phyloP scores from a whole-genome alignment of 192 early-diverging fungal genomes.

The Rhizoclosmatium globosum region DNA sequence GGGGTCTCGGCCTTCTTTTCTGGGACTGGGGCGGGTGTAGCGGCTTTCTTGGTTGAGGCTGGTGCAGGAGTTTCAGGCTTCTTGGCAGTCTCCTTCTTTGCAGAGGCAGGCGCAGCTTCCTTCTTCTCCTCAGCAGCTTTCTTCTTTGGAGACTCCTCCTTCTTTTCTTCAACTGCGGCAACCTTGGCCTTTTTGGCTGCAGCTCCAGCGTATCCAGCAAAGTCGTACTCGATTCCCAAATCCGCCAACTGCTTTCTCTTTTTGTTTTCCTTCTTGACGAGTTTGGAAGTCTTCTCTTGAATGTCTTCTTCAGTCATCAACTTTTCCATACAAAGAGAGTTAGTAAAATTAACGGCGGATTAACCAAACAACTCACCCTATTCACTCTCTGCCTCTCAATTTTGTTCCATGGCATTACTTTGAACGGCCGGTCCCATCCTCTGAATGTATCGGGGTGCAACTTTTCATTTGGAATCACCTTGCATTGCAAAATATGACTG shows the following conservation, averaged over 20 bases:
- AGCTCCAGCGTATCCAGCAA: conserved; percentile 66
- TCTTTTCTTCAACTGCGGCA: not conserved
- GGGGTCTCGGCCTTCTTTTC: conserved; percentile 7
- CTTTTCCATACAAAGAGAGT: no score
- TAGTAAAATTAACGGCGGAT: no score
- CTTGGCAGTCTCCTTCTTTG: not conserved
- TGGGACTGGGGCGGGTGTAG: not conserved
- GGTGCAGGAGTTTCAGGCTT: not conserved
- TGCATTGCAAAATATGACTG: conserved; percentile 43
- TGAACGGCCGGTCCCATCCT: conserved; percentile 76
- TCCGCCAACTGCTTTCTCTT: conserved; percentile 69
- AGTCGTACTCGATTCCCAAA: conserved; percentile 91
- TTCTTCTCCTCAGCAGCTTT: not conserved
- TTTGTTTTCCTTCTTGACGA: conserved; percentile 66
- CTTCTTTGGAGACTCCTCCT: not conserved
- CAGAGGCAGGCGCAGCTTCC: not conserved
- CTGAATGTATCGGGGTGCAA: conserved; percentile 80
- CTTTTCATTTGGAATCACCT: conserved; percentile 72
- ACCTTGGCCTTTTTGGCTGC: conserved; percentile 6
- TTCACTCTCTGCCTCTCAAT: conserved; percentile 69
- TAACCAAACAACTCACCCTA: conserved; percentile 58
- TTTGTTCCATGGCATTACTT: conserved; percentile 66
- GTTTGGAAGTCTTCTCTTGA: conserved; percentile 48
- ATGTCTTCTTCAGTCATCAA: conserved; percentile 61
- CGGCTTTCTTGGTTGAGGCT: not conserved